These are phyloP conservation scores for Hibiscus trionum DNA, from an alignment of 345 rosid species.

Conservation along the genomic window DNA sequence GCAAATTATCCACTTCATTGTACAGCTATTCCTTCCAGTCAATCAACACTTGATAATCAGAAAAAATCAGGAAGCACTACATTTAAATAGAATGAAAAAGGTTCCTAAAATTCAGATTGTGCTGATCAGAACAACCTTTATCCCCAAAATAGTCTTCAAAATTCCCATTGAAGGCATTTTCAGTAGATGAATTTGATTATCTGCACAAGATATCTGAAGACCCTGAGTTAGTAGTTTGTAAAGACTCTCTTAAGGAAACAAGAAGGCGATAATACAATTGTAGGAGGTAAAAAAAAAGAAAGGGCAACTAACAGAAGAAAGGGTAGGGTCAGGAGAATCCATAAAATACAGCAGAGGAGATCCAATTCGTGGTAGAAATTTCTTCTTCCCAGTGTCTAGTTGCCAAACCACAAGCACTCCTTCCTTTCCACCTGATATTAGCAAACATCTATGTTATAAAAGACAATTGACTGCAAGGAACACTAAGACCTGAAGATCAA, in stretches of 20 bases:
- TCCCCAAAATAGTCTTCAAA: conserved; percentile 73
- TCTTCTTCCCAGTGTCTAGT: conserved; percentile 92
- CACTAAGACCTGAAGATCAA: background rate
- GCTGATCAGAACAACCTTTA: conserved; percentile 55
- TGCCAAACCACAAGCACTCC: conserved; percentile 99
- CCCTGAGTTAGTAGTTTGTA: conserved; percentile 11
- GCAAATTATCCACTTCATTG: background rate
- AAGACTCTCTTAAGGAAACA: conserved; percentile 15
- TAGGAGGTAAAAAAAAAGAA: background rate
- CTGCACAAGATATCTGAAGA: conserved; percentile 87
- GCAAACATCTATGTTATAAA: conserved; percentile 4
- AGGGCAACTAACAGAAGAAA: conserved; percentile 63
- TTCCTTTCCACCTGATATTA: conserved; percentile 78
- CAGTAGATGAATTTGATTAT: conserved; percentile 84
- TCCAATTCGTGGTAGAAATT: conserved; percentile 84
- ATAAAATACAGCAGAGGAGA: conserved; percentile 72
- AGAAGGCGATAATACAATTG: conserved; percentile 4
- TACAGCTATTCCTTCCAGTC: background rate
- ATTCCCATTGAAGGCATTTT: conserved; percentile 91
- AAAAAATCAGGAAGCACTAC: background rate
- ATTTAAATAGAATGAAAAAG: background rate
- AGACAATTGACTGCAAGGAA: conserved; percentile 4
- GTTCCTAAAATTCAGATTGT: background rate
- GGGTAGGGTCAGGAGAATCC: conserved; percentile 72
- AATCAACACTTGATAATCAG: conserved; percentile 3